Conservation (phyloP, 176 grass and related monocot genomes). For the Cenchrus fungigraminus region DNA sequence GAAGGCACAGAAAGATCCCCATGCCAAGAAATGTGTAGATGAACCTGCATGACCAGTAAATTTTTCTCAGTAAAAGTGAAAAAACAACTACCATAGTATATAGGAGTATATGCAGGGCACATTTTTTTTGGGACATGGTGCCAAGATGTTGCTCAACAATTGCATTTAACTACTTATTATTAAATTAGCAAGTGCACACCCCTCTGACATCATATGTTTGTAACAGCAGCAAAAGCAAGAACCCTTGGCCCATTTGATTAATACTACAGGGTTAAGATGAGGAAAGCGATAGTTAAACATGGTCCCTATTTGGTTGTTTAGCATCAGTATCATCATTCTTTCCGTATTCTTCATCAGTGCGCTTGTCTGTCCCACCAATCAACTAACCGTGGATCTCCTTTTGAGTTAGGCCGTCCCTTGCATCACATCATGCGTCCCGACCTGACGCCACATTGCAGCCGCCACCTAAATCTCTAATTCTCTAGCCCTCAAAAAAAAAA, state of each 20-base stretch:
- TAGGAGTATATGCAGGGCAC: neutral
- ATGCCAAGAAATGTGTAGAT: constrained; percentile 80
- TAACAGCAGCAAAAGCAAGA: constrained; percentile 3
- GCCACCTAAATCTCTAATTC: constrained; percentile 42
- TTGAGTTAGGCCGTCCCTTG: constrained; percentile 35
- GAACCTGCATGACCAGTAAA: constrained; percentile 66
- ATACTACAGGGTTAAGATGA: neutral
- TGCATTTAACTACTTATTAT: neutral
- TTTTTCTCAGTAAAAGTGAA: neutral
- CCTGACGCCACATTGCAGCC: constrained; percentile 43
- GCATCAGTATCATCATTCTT: constrained; percentile 26
- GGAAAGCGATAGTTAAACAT: constrained; percentile 48
- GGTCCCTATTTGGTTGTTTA: constrained; percentile 20
- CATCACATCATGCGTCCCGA: constrained; percentile 31
- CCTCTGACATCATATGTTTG: neutral
- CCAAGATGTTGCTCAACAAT: neutral
- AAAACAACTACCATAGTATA: neutral
- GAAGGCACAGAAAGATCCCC: constrained; percentile 72
- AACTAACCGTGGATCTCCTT: constrained; percentile 28
- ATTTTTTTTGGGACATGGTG: neutral
- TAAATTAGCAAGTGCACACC: neutral
- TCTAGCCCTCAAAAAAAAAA: no score
- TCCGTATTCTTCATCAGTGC: constrained; percentile 27
- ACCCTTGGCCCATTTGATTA: neutral
- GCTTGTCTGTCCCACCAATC: constrained; percentile 29